Base-by-base conservation (phyloP, 1,284 basidiomycete species). In the Peniophora sp. region DNA sequence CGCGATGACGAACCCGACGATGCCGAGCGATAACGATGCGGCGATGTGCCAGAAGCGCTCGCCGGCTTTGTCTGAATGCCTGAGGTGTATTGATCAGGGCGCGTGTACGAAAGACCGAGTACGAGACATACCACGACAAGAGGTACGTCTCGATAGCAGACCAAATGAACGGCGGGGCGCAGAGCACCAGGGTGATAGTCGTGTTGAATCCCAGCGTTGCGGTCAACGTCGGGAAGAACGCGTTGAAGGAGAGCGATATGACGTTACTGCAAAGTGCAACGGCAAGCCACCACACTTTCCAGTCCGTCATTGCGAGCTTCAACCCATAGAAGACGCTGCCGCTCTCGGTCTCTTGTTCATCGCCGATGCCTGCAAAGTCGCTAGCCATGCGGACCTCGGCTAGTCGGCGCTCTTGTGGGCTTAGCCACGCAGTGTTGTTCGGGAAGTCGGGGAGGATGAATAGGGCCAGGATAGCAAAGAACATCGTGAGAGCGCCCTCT, bases 371-470 rank as follows among this genome's bases (percentile, higher is more conserved):
- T 10, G 71, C 73, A 35, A 47, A 51, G 57, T 91, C 88, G 65
- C 89, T 86, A 14, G 72, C 69, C 76, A 93, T 82, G 17, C 89
- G 79, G 22, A 75, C 71, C 52, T 81, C 69, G 0, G 89, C 88
- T 6, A 92, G 71, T 9, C 75, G 68, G 34, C 73, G 72, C 63
- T 92, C 89, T 41, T 75, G 62, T 3, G 74, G 72, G 22, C 77
- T 76, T n/a, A 88, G 71, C 81, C 81, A 86, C 37, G 62, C 62
- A 3, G 70, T 49, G 0, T 72, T 78, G 47, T 75, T 68, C 3
- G 85, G 85, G 60, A 91, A 87, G 63, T 92, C 88, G 11, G 89
- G 89, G 5, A 92, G 78, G 52, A 89, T 73, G 62, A 83, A 81
- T 47, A 83, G 74, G 5, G 85, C 73, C 34, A 69, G 52, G 41